Percentiles rank a stretch among this genome's conserved stretches.
These are phyloP conservation scores for Olyra latifolia DNA, from an alignment of 176 grass and related monocot species.

Conservation along the genomic window DNA sequence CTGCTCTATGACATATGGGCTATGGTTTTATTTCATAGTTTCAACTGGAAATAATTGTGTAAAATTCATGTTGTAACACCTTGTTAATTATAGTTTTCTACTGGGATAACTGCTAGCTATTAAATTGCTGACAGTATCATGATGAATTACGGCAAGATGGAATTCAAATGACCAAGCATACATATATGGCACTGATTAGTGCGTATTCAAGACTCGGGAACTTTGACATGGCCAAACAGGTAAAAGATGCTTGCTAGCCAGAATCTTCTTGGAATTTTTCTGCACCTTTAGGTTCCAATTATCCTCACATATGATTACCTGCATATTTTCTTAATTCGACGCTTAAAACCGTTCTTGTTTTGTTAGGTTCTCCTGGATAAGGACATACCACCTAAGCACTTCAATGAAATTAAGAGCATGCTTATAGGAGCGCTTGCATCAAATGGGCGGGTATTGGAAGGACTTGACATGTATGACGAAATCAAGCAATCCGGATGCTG, in stretches of 20 bases:
- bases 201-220: slow-evolving; percentile 79
- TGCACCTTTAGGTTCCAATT: slow-evolving; percentile 24
- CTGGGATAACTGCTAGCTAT: slow-evolving; percentile 14
- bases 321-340: slow-evolving; percentile 7
- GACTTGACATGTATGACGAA: slow-evolving; percentile 64
- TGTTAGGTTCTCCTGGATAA: slow-evolving; percentile 70
- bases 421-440: slow-evolving; percentile 68
- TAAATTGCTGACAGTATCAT: slow-evolving; percentile 63
- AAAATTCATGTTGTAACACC: slow-evolving; percentile 14
- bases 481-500: slow-evolving; percentile 64
- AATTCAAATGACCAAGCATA: slow-evolving; percentile 60
- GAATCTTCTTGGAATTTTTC: slow-evolving; percentile 29
- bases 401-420: slow-evolving; percentile 64
- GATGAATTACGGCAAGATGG: slow-evolving; percentile 63
- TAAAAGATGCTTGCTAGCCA: slow-evolving; percentile 46
- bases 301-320: slow-evolving; percentile 15
- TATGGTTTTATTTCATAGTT: slow-evolving; percentile 23
- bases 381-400: slow-evolving; percentile 52
- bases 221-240: slow-evolving; percentile 92
- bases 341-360: slow-evolving; percentile 20
- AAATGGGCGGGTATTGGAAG: slow-evolving; percentile 70
- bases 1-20: slow-evolving; percentile 11
- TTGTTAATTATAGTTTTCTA: slow-evolving; percentile 1
- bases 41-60: slow-evolving; percentile 14
- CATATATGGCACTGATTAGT: slow-evolving; percentile 69